Evolutionary conservation across 768 basidiomycete species (phyloP).

Genomic region (Russula griseocarnosa): DNA sequence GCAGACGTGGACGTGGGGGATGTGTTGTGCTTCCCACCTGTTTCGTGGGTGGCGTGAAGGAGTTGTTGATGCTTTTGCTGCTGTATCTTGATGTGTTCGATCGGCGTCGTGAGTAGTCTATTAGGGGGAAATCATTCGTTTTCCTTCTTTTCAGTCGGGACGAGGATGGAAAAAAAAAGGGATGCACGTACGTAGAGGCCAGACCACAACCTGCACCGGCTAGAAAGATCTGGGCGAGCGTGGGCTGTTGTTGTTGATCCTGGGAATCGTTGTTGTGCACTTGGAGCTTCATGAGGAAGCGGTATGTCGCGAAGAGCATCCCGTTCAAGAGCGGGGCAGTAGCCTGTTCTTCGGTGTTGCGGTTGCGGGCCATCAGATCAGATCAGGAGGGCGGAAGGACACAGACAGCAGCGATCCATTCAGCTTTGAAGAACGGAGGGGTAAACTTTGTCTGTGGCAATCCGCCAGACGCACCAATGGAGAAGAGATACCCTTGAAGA

Average conservation of each 20-base stretch:
- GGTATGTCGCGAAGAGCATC: slow-evolving; percentile 80
- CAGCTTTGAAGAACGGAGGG: background rate
- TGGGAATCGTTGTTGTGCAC: slow-evolving; percentile 38
- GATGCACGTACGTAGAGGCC: slow-evolving; percentile 61
- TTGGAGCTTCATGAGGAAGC: slow-evolving; percentile 69
- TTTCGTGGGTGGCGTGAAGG: background rate
- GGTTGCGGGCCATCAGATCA: background rate
- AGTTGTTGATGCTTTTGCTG: slow-evolving; percentile 54
- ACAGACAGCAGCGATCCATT: background rate
- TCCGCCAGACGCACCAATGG: slow-evolving; percentile 56
- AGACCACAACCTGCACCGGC: slow-evolving; percentile 82
- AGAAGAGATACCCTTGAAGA: slow-evolving; percentile 75
- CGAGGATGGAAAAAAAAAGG: background rate
- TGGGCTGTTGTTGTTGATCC: slow-evolving; percentile 42
- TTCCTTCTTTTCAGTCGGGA: background rate
- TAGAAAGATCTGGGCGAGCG: slow-evolving; percentile 64
- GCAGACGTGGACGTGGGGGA: slow-evolving; percentile 23
- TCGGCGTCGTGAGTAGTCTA: slow-evolving; percentile 76
- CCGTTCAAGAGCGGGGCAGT: slow-evolving; percentile 78
- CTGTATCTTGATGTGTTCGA: slow-evolving; percentile 85
- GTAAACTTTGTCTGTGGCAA: background rate
- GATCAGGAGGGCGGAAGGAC: background rate
- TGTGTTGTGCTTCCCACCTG: background rate
- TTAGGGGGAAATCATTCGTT: background rate
- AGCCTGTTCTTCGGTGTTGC: slow-evolving; percentile 42